phyloP scores from a whole-genome alignment of 768 basidiomycete species.

The Strobilomyces confusus region DNA sequence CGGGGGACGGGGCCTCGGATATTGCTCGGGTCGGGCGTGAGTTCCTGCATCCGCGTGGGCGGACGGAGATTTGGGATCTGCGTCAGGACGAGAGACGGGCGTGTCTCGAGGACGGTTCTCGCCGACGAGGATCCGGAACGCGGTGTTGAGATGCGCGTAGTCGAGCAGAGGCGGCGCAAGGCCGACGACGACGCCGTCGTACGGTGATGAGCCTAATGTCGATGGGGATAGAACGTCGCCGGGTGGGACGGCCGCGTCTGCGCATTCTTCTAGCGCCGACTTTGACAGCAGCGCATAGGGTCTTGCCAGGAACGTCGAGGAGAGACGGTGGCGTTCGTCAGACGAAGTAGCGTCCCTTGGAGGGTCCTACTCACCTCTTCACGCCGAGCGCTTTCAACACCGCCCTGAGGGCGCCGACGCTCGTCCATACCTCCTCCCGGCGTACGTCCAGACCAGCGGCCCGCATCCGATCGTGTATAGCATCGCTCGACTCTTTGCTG shows the following conservation, averaged over 20 bases:
- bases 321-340: background rate
- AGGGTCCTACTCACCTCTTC: conserved; percentile 33
- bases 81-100: too few relatives aligned
- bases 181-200: too few relatives aligned
- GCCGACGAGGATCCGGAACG: conserved; percentile 59
- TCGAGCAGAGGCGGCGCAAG: conserved; percentile 48
- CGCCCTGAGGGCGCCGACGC: conserved; percentile 53
- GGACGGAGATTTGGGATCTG: too few relatives aligned
- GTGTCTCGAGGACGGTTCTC: conserved; percentile 26
- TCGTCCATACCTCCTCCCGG: conserved; percentile 57
- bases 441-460: conserved; percentile 48
- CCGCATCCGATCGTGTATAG: conserved; percentile 40
- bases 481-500: conserved; percentile 55
- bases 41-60: too few relatives aligned
- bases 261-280: conserved; percentile 44
- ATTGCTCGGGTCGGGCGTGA: background rate
- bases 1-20: conserved; percentile 14
- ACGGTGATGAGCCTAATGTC: conserved; percentile 7
- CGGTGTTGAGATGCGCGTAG: conserved; percentile 56
- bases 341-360: background rate
- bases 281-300: conserved; percentile 56
- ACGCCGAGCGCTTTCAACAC: conserved; percentile 40
- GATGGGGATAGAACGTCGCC: background rate
- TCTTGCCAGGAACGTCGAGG: conserved; percentile 15
- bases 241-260: background rate